These are phyloP conservation scores for Colletotrichum shisoi DNA, from an alignment of 2,329 filamentous ascomycete species.

Conservation along the genomic window DNA sequence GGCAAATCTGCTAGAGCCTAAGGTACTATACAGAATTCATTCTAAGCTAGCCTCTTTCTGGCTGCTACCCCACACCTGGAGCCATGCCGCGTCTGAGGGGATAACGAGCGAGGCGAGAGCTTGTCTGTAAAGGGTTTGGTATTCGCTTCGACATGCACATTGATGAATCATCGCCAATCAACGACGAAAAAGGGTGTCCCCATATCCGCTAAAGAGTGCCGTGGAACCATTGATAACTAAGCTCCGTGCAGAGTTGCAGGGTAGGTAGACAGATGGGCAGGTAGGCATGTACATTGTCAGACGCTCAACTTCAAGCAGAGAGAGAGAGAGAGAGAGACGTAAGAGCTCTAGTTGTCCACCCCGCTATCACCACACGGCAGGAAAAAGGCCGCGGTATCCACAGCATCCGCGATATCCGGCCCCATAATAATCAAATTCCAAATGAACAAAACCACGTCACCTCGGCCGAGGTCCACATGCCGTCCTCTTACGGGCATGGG, in stretches of 20 bases:
- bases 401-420: constrained; percentile 3
- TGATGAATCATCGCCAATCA: constrained; percentile 37
- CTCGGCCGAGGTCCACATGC: constrained; percentile 18
- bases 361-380: neutral
- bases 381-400: too few species aligned
- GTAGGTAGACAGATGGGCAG: fast-evolving
- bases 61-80: too few species aligned
- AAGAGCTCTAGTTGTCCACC: neutral
- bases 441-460: constrained; percentile 18
- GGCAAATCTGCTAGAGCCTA: too few species aligned
- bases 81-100: too few species aligned
- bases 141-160: neutral
- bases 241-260: constrained; percentile 4
- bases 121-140: neutral
- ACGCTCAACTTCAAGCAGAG: neutral
- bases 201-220: constrained; percentile 25
- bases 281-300: neutral
- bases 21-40: too few species aligned
- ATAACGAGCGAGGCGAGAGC: neutral
- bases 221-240: constrained; percentile 36
- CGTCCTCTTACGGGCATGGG: constrained; percentile 2
- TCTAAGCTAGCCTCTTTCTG: too few species aligned
- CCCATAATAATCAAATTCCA: constrained; percentile 17
- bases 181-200: neutral
- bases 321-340: neutral